These are phyloP conservation scores for Phlebopus sp. DNA, from an alignment of 1,284 basidiomycete genomes.

Conservation along the genomic window DNA sequence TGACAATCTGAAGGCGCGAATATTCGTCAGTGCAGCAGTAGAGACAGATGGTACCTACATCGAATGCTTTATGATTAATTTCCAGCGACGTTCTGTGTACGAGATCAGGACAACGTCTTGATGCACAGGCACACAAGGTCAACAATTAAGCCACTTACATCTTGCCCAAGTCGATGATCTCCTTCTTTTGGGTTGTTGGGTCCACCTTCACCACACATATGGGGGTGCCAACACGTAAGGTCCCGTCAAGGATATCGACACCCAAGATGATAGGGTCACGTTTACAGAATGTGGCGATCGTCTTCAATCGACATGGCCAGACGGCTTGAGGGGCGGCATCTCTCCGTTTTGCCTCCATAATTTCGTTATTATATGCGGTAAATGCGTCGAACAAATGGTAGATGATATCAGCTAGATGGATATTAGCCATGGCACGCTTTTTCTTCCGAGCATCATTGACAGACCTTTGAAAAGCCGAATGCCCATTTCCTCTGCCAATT, in stretches of 20 bases:
- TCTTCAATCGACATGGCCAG: slow-evolving; percentile 95
- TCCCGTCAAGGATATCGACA: slow-evolving; percentile 95
- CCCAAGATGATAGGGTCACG: slow-evolving; percentile 98
- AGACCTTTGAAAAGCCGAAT: slow-evolving; percentile 91
- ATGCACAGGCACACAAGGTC: neutral
- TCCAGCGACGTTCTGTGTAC: slow-evolving; percentile 83
- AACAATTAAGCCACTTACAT: slow-evolving; percentile 58
- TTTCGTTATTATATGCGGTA: slow-evolving; percentile 93
- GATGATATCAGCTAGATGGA: slow-evolving; percentile 83
- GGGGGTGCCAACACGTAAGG: slow-evolving; percentile 91
- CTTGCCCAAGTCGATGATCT: slow-evolving; percentile 90
- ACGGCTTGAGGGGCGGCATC: slow-evolving; percentile 95
- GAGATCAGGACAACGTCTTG: slow-evolving; percentile 8
- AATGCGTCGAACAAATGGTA: slow-evolving; percentile 99
- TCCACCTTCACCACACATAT: slow-evolving; percentile 93
- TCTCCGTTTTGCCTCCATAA: slow-evolving; percentile 87
- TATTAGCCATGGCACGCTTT: slow-evolving; percentile 1
- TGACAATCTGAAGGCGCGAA: slow-evolving; percentile 67
- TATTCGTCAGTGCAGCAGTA: slow-evolving; percentile 10
- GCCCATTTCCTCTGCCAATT: slow-evolving; percentile 90
- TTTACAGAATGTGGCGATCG: slow-evolving; percentile 91
- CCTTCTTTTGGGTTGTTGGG: slow-evolving; percentile 83
- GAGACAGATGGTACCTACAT: slow-evolving; percentile 45
- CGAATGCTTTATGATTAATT: slow-evolving; percentile 86
- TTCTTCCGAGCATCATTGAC: neutral